Percentiles rank a stretch among this genome's conserved stretches.
phyloP scores from a whole-genome alignment of 176 grass and related monocot species.

The Pharus latifolius region DNA sequence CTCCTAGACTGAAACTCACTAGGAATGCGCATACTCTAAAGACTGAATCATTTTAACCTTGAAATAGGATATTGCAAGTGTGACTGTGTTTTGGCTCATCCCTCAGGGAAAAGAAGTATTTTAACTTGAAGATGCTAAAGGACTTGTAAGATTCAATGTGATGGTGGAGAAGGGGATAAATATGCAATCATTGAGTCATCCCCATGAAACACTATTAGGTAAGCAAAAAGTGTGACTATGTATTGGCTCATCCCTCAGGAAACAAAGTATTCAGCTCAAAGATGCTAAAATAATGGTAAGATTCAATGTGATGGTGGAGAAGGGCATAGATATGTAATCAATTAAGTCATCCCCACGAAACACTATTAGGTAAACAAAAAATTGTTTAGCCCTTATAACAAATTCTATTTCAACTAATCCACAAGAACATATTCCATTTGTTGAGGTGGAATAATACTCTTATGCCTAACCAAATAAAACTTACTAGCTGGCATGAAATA shows the following conservation, averaged over 20 bases:
- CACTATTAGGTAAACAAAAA: neutral
- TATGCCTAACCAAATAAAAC: neutral
- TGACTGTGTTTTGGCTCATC: no score
- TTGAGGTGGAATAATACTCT: neutral
- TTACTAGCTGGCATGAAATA: neutral
- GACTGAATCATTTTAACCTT: neutral
- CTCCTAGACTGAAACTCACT: neutral
- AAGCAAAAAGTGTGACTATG: no score
- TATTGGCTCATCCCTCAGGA: neutral
- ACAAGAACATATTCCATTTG: no score
- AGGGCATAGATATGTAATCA: neutral
- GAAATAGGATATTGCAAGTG: no score
- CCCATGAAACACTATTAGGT: neutral
- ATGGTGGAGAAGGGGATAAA: neutral
- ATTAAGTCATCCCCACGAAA: neutral
- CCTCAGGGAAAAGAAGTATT: neutral
- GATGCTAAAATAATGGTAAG: neutral
- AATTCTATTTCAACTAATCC: neutral
- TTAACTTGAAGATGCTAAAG: neutral
- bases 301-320: neutral
- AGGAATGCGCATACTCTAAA: neutral
- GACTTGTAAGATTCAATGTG: neutral
- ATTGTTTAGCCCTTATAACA: neutral
- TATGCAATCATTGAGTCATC: neutral
- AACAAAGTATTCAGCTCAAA: neutral